A percentile compares a stretch with the other conserved stretches of the same genome.
Evolutionary conservation across 1,139 yeast genomes (phyloP).

Genomic region (Hansenula anomala): DNA sequence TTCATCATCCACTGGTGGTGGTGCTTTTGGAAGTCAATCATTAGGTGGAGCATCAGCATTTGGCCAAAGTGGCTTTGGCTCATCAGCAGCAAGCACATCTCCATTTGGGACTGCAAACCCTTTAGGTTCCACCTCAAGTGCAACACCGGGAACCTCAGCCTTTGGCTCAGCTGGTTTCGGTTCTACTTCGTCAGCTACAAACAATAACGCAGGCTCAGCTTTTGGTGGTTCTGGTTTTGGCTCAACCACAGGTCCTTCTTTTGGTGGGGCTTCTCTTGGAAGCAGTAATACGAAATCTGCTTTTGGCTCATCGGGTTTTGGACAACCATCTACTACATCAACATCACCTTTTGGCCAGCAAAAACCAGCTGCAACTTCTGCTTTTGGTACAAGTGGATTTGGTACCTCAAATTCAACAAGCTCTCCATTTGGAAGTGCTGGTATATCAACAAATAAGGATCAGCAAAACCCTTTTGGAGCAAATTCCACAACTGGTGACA

Average conservation of each 20-base stretch:
- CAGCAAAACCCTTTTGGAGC: conserved; percentile 1
- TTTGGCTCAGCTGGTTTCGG: neutral
- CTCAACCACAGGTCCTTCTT: conserved; percentile 11
- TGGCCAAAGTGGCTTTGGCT: conserved; percentile 2
- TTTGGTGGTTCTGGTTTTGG: conserved; percentile 5
- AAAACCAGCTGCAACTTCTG: conserved; percentile 3
- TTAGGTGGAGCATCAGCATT: conserved; percentile 6
- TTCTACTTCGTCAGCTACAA: neutral
- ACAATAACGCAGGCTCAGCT: neutral
- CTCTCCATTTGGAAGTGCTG: neutral
- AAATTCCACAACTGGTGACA: neutral
- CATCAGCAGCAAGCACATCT: neutral
- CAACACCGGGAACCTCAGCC: neutral
- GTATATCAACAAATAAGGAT: neutral
- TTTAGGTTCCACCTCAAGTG: conserved; percentile 1
- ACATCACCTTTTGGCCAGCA: conserved; percentile 4
- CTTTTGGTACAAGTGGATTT: conserved; percentile 4
- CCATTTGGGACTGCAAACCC: too few species aligned
- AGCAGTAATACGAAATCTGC: too few species aligned
- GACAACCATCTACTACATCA: conserved; percentile 8
- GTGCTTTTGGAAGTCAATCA: conserved; percentile 2
- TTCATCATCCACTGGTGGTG: neutral
- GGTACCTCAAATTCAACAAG: neutral
- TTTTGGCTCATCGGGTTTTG: conserved; percentile 10
- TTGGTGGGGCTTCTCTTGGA: conserved; percentile 5